Conservation (phyloP, 176 grass and related monocot species). For the Carex littledalei region DNA sequence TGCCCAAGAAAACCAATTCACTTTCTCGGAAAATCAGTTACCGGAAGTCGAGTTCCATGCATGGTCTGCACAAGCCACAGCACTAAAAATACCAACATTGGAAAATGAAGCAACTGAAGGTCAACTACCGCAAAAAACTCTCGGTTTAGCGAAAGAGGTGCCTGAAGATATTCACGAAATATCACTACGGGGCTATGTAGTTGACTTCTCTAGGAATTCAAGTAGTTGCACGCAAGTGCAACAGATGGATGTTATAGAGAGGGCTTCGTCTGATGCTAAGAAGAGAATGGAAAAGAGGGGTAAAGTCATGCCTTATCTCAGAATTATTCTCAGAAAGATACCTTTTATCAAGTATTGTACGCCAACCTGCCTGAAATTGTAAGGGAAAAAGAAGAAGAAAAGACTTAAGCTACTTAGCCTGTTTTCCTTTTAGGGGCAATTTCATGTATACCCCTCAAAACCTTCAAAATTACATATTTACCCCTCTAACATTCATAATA, state of each 20-base stretch:
- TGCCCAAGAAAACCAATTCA: slow-evolving; percentile 25
- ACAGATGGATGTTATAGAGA: not conserved
- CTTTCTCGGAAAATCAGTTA: slow-evolving; percentile 1
- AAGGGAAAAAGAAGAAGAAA: not conserved
- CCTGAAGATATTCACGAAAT: slow-evolving; percentile 29
- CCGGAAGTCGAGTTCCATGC: slow-evolving; percentile 9
- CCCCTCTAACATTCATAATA: too few species aligned
- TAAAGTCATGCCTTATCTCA: not conserved
- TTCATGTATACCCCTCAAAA: too few species aligned
- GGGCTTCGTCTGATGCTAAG: not conserved
- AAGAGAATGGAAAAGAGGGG: slow-evolving; percentile 8
- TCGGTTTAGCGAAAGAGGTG: not conserved
- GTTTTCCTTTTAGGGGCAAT: not conserved
- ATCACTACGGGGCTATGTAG: slow-evolving; percentile 32
- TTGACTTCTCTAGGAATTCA: not conserved
- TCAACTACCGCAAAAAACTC: not conserved
- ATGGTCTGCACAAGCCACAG: not conserved
- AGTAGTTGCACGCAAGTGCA: slow-evolving; percentile 23
- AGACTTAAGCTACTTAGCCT: not conserved
- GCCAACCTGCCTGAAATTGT: not conserved
- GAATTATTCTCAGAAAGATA: not conserved
- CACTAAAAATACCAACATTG: slow-evolving; percentile 20
- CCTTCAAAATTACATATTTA: too few species aligned
- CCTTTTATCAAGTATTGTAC: not conserved
- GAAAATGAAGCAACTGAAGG: slow-evolving; percentile 15